Conservation (phyloP, 257 asterid genomes). For the Leonotis leonurus region DNA sequence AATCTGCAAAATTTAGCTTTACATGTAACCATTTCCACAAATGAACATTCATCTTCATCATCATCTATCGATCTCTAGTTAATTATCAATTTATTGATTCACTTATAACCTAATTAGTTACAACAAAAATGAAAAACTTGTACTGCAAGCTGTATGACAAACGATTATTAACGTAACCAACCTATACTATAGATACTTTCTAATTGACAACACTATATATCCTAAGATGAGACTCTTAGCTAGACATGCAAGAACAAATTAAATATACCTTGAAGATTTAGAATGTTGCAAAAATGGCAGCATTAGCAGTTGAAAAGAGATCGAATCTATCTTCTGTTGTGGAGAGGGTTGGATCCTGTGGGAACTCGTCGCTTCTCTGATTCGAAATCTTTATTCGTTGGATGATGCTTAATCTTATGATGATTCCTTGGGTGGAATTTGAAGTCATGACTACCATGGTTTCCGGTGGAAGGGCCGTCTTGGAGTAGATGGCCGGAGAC, state of each 20-base stretch:
- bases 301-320: neutral
- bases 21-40: neutral
- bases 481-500: constrained; percentile 15
- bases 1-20: neutral
- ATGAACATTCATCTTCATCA: neutral
- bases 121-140: neutral
- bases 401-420: neutral
- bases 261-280: constrained; percentile 6
- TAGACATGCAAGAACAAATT: neutral
- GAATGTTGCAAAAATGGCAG: constrained; percentile 10
- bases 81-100: neutral
- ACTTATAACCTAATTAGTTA: neutral
- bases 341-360: constrained; percentile 59
- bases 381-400: constrained; percentile 22
- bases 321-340: constrained; percentile 34
- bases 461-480: constrained; percentile 12
- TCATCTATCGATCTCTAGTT: neutral
- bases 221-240: constrained; percentile 6
- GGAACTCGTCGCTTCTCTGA: constrained; percentile 49
- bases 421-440: neutral
- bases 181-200: too few species aligned
- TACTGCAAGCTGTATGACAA: neutral
- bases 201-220: too few species aligned
- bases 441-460: neutral
- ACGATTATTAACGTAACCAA: too few species aligned